Conservation (phyloP, 805 yeast species). For the Candida coquimbonensis region DNA sequence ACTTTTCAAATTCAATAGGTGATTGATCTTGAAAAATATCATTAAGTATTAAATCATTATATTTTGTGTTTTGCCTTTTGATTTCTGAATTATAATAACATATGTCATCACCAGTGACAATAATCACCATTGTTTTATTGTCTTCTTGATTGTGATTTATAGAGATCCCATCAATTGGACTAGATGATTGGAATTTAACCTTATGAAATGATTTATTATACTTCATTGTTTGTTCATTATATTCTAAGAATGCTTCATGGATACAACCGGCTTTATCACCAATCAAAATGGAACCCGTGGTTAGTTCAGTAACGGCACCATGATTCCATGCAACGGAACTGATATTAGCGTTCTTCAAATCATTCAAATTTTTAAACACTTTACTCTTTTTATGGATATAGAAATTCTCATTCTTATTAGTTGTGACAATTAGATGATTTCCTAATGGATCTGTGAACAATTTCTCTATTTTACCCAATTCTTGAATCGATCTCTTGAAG, state of each 20-base stretch:
- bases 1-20: constrained; percentile 31
- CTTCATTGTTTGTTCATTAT: constrained; percentile 30
- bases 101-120: constrained; percentile 26
- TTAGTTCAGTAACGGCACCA: constrained; percentile 24
- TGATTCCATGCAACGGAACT: constrained; percentile 37
- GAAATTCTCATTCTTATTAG: constrained; percentile 38
- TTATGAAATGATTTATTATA: constrained; percentile 35
- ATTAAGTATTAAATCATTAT: constrained; percentile 15
- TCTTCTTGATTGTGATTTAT: constrained; percentile 7
- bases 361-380: constrained; percentile 35
- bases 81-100: constrained; percentile 21
- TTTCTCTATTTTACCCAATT: constrained; percentile 24
- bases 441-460: constrained; percentile 48
- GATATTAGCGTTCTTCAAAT: constrained; percentile 40
- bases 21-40: constrained; percentile 13
- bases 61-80: constrained; percentile 4
- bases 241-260: constrained; percentile 40
- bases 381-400: constrained; percentile 37
- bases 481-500: constrained; percentile 18
- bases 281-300: constrained; percentile 41
- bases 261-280: constrained; percentile 44
- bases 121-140: constrained; percentile 11
- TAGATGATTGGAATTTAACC: constrained; percentile 25
- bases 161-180: constrained; percentile 24
- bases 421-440: constrained; percentile 42